Base-by-base conservation (phyloP, 129 eudicot genomes). In the Lactuca sativa region DNA sequence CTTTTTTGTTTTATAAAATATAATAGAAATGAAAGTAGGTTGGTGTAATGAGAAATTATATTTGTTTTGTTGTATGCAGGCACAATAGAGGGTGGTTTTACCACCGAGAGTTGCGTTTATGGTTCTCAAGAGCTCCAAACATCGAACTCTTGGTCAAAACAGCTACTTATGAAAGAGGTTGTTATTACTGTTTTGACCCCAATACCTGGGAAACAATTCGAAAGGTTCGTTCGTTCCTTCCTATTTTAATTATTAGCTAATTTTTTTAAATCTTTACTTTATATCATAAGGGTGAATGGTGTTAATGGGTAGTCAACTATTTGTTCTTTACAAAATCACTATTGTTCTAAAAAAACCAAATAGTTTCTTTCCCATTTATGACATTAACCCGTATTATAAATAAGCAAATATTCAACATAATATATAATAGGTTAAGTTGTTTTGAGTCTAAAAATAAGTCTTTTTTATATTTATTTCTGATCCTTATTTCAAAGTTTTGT, bases 21-120 rank as follows among this genome's bases (percentile, higher is more conserved):
- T 40, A 40, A 40, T 7, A 12, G 52, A 47, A 9, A 12, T 47
- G n/a, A 47, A 47, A 3, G 52, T 3, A 47, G 52, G 44, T 40
- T 40, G 44, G 8, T 40, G 9, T 47, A 3, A 47, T 10, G 15
- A 8, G 49, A 8, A 9, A 4, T 43, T 52, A 48, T 32, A 25
- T 62, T 48, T 30, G 11, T 16, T 18, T 37, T 70, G 31, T 62
- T 83, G 49, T 75, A 15, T 81, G 75, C 88, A 91, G 97, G 73
- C 80, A 83, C 62, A 71, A 70, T 36, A 86, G 97, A 74, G 96
- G 96, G 51, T 91, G 97, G 97, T 80, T 91, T 70, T 91, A 80
- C 69, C 96, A 91, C 61, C 79, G 78, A 67, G 93, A 84, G 58
- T 77, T 72, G 14, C 87, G 76, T 2, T 33, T 84, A 55, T 91